Evolutionary conservation across 2,329 filamentous ascomycete species (phyloP).

Genomic region (Penicillium fuscoglaucum): DNA sequence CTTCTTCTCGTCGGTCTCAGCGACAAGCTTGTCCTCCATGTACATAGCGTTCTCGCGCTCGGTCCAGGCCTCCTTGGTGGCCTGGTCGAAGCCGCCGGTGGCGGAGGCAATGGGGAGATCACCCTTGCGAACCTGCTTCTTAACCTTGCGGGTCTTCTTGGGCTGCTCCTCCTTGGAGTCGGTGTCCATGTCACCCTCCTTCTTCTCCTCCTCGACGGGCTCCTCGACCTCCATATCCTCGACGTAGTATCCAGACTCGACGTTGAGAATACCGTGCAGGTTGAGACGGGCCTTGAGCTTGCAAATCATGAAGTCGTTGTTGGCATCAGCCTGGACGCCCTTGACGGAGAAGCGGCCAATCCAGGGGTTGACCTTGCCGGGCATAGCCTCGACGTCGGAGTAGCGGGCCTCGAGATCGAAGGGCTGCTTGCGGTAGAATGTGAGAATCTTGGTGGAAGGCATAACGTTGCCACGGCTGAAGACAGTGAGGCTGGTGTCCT

Average conservation of each 20-base stretch:
- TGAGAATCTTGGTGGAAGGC: constrained; percentile 98
- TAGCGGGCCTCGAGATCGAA: constrained; percentile 97
- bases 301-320: constrained; percentile 99
- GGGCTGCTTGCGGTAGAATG: constrained; percentile 97
- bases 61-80: constrained; percentile 63
- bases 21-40: constrained; percentile 97
- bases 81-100: constrained; percentile 74
- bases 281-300: constrained; percentile 98
- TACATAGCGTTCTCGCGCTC: constrained; percentile 91
- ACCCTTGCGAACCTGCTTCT: constrained; percentile 98
- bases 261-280: constrained; percentile 91
- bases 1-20: constrained; percentile 99
- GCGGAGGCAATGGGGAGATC: constrained; percentile 84
- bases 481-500: constrained; percentile 94
- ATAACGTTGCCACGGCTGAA: constrained; percentile 97
- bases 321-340: constrained; percentile 87
- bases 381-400: constrained; percentile 79
- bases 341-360: constrained; percentile 98
- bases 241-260: constrained; percentile 96
- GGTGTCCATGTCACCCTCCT: constrained; percentile 77
- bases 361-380: constrained; percentile 89
- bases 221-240: constrained; percentile 98
- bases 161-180: constrained; percentile 69
- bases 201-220: constrained; percentile 71
- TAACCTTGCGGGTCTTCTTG: constrained; percentile 89